Evolutionary conservation across 805 yeast genomes (phyloP).

Genomic region (Priceomyces fermenticarens): DNA sequence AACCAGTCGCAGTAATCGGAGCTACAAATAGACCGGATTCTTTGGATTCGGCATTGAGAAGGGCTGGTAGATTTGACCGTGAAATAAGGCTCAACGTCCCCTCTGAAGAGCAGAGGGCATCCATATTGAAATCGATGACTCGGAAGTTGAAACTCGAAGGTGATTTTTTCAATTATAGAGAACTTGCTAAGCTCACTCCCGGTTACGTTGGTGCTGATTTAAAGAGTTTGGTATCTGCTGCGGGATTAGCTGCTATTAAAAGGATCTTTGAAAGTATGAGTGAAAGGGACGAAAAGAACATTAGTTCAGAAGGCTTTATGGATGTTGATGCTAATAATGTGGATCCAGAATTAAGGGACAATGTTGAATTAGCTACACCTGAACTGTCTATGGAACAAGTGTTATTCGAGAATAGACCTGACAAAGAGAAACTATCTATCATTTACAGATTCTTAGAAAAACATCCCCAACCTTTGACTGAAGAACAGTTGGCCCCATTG

Average conservation of each 20-base stretch:
- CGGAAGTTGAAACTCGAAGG: constrained; percentile 59
- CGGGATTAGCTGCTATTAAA: constrained; percentile 91
- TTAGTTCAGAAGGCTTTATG: constrained; percentile 20
- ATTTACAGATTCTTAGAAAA: constrained; percentile 68
- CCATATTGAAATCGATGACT: constrained; percentile 76
- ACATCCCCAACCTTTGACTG: constrained; percentile 78
- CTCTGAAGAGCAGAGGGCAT: constrained; percentile 73
- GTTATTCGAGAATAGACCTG: constrained; percentile 31
- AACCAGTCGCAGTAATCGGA: constrained; percentile 91
- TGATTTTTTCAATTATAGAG: constrained; percentile 57
- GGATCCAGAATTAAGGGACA: constrained; percentile 4
- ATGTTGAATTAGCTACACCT: not conserved
- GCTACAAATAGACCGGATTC: constrained; percentile 98
- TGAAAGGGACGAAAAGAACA: constrained; percentile 39
- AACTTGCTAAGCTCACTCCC: constrained; percentile 88
- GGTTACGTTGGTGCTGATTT: constrained; percentile 98
- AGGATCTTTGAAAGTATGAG: constrained; percentile 71
- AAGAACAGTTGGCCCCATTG: constrained; percentile 71
- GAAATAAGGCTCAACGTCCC: constrained; percentile 97
- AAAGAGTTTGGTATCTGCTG: constrained; percentile 89
- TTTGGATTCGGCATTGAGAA: constrained; percentile 86
- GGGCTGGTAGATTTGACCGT: constrained; percentile 96
- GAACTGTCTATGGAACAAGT: constrained; percentile 14
- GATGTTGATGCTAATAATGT: constrained; percentile 24
- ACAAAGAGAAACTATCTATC: constrained; percentile 47